These are phyloP conservation scores for Wickerhamiella sergipiensis DNA, from an alignment of 805 yeast species.

Conservation along the genomic window DNA sequence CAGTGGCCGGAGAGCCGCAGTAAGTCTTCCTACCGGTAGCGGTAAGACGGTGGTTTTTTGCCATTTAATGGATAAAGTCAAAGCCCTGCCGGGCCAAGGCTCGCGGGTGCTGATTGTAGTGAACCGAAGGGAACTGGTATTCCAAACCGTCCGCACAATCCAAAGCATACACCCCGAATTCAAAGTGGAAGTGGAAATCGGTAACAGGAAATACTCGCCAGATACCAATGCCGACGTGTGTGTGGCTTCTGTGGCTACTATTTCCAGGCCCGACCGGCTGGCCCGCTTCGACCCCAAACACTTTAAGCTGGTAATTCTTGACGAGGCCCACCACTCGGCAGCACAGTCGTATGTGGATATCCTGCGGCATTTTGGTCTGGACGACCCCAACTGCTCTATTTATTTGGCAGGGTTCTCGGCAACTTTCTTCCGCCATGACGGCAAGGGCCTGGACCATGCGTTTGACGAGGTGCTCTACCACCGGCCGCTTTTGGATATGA, in stretches of 20 bases:
- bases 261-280: constrained; percentile 37
- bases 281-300: constrained; percentile 39
- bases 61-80: constrained; percentile 20
- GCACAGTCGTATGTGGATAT: constrained; percentile 52
- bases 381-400: constrained; percentile 28
- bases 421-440: constrained; percentile 69
- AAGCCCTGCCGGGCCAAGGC: constrained; percentile 23
- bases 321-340: constrained; percentile 88
- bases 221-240: constrained; percentile 42
- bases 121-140: constrained; percentile 66
- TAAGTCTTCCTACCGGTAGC: constrained; percentile 85
- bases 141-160: constrained; percentile 50
- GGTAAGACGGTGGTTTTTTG: constrained; percentile 76
- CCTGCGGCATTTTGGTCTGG: constrained; percentile 38
- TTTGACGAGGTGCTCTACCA: constrained; percentile 69
- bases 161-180: constrained; percentile 34
- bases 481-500: constrained; percentile 49
- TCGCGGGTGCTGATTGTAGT: constrained; percentile 46
- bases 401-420: constrained; percentile 80
- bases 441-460: constrained; percentile 38
- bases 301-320: constrained; percentile 66
- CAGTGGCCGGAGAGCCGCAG: constrained; percentile 51
- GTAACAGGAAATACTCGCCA: constrained; percentile 28
- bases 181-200: constrained; percentile 59
- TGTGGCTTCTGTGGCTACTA: constrained; percentile 64